Conservation (phyloP, 2,329 filamentous ascomycete species). For the Cercospora canescens region DNA sequence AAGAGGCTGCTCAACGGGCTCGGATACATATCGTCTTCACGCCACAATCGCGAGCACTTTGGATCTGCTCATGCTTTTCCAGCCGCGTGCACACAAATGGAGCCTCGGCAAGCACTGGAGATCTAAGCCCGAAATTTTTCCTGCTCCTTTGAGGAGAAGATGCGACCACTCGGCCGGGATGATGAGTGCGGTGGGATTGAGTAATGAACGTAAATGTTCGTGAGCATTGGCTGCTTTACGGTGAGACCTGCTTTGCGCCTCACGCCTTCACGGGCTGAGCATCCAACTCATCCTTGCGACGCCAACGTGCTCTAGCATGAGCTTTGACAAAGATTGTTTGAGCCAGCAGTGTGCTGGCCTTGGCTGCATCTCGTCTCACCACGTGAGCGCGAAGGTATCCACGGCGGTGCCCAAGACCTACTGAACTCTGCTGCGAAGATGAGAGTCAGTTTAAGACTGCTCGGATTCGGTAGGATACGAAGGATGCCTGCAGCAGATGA, state of each 20-base stretch:
- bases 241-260: background rate
- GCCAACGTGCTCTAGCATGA: background rate
- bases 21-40: background rate
- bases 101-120: background rate
- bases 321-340: background rate
- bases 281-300: background rate
- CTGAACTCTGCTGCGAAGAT: background rate
- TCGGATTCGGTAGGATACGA: background rate
- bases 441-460: background rate
- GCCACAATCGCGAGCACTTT: background rate
- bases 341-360: background rate
- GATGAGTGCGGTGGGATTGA: background rate
- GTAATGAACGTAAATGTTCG: no score
- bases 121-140: background rate
- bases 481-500: background rate
- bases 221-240: background rate
- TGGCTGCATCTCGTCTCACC: background rate
- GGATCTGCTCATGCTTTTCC: background rate
- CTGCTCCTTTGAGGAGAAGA: background rate
- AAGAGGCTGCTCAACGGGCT: no score
- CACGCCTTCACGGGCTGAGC: background rate
- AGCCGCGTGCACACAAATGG: background rate
- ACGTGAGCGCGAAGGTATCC: background rate
- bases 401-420: no score
- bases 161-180: background rate